Evolutionary conservation across 306 rosid genomes (phyloP).

Genomic region (Albizia julibrissin): DNA sequence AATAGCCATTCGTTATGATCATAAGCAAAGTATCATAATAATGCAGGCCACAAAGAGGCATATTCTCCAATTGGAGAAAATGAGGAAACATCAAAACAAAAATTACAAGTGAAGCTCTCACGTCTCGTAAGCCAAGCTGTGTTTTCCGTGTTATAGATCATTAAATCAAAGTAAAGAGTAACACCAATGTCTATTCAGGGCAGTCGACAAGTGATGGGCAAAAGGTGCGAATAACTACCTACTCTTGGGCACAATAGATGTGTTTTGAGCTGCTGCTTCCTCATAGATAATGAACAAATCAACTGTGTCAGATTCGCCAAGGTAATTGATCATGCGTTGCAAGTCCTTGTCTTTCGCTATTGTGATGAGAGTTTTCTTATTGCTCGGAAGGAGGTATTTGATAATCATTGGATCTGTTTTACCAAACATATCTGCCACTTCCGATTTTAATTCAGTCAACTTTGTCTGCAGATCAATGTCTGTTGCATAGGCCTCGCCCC

Average conservation of each 20-base stretch:
- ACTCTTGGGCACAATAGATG: constrained; percentile 79
- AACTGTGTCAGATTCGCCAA: constrained; percentile 66
- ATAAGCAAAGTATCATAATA: constrained; percentile 15
- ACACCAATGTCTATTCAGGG: not conserved
- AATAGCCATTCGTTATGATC: constrained; percentile 19
- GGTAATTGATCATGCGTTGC: constrained; percentile 85
- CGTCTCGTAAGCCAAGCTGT: constrained; percentile 26
- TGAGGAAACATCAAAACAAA: not conserved
- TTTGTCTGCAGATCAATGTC: constrained; percentile 75
- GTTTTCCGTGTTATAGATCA: constrained; percentile 12
- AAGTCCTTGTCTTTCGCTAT: constrained; percentile 90
- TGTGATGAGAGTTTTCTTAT: constrained; percentile 84
- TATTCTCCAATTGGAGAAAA: constrained; percentile 15
- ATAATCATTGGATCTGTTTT: constrained; percentile 57
- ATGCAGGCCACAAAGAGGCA: constrained; percentile 3
- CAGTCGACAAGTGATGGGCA: not conserved
- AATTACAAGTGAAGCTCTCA: constrained; percentile 6
- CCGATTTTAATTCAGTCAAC: constrained; percentile 74
- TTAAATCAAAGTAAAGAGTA: constrained; percentile 11
- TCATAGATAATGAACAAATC: constrained; percentile 71
- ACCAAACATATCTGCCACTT: constrained; percentile 78
- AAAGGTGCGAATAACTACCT: constrained; percentile 59
- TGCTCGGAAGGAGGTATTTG: constrained; percentile 90
- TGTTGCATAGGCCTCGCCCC: constrained; percentile 90
- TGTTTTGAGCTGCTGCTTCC: constrained; percentile 62